A percentile compares a stretch with the other conserved stretches of the same genome.
Conservation (phyloP, 306 rosid genomes). For the Parietaria judaica region DNA sequence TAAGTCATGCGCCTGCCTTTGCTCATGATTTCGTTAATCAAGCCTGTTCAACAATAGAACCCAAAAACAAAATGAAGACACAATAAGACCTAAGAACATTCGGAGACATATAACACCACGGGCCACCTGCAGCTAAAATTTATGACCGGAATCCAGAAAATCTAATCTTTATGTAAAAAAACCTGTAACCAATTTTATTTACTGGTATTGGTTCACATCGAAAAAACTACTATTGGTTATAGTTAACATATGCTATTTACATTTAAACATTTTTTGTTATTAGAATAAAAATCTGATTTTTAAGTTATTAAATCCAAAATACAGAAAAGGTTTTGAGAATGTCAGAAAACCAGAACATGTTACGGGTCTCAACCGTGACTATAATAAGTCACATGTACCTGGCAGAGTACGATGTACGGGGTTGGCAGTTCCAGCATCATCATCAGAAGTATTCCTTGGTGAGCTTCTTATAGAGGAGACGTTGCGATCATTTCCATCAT, state of each 20-base stretch:
- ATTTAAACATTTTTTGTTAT: too few species aligned
- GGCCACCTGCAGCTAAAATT: too few species aligned
- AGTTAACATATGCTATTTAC: too few species aligned
- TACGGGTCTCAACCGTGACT: too few species aligned
- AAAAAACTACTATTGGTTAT: too few species aligned
- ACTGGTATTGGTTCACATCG: too few species aligned
- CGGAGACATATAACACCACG: background rate
- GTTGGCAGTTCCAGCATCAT: constrained; percentile 65
- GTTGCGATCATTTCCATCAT: constrained; percentile 56
- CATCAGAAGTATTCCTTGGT: constrained; percentile 73
- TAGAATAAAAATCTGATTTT: too few species aligned
- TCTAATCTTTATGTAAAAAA: too few species aligned
- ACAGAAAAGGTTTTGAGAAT: background rate
- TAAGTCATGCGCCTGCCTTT: constrained; percentile 87
- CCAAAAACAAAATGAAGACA: background rate
- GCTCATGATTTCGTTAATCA: constrained; percentile 93
- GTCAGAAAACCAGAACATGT: too few species aligned
- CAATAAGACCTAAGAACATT: constrained; percentile 24
- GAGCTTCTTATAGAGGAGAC: constrained; percentile 51
- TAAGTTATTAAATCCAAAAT: background rate
- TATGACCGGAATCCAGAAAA: too few species aligned
- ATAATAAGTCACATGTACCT: constrained; percentile 38
- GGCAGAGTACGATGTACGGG: constrained; percentile 87
- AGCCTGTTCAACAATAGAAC: constrained; percentile 41
- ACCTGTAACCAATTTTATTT: too few species aligned